phyloP scores from a whole-genome alignment of 2,329 filamentous ascomycete genomes.

The Fusarium napiforme region DNA sequence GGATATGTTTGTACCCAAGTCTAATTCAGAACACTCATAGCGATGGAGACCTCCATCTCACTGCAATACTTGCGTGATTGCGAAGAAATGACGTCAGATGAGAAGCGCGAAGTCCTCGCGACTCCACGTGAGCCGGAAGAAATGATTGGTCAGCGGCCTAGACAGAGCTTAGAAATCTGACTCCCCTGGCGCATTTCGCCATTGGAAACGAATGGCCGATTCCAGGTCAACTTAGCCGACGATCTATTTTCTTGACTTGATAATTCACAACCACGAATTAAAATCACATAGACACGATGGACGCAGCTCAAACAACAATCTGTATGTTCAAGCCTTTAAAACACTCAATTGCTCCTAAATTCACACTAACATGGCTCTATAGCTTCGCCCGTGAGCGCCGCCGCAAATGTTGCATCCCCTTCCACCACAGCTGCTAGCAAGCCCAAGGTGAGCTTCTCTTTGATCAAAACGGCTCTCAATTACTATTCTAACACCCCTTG shows the following conservation, averaged over 20 bases:
- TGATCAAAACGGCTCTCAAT: conserved; percentile 20
- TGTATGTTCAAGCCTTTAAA: conserved; percentile 34
- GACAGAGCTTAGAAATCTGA: conserved; percentile 47
- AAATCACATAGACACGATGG: conserved; percentile 43
- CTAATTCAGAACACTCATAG: neutral
- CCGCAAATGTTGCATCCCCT: conserved; percentile 46
- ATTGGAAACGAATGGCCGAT: conserved; percentile 35
- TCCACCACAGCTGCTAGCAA: conserved; percentile 48
- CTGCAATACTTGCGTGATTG: neutral
- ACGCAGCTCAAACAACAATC: conserved; percentile 44
- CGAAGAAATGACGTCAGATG: conserved; percentile 44
- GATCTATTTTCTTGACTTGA: conserved; percentile 28
- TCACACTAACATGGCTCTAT: conserved; percentile 6
- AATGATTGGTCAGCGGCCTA: conserved; percentile 45
- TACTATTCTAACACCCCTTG: conserved; percentile 3
- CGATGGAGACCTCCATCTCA: neutral
- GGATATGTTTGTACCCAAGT: neutral
- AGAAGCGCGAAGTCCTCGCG: conserved; percentile 34
- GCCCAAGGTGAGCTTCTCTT: conserved; percentile 55
- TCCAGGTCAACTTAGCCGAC: conserved; percentile 17
- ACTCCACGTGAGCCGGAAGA: conserved; percentile 44
- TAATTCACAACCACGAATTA: conserved; percentile 29
- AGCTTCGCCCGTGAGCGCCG: conserved; percentile 40
- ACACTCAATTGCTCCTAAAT: neutral
- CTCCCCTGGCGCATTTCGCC: conserved; percentile 36